Base-by-base conservation (phyloP, 2,329 filamentous ascomycete species). In the Aspergillus eucalypticola region DNA sequence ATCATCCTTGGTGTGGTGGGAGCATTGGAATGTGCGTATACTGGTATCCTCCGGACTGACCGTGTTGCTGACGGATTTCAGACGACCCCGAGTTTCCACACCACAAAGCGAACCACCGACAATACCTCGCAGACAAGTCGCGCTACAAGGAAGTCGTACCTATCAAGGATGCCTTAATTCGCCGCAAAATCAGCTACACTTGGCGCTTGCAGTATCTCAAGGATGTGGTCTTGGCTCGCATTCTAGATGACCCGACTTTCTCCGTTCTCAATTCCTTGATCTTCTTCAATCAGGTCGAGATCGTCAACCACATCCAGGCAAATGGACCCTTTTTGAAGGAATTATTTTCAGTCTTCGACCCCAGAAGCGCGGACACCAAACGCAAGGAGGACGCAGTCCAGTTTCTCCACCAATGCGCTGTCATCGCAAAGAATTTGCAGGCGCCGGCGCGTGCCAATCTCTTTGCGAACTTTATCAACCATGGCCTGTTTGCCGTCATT, bases 231-330 rank as follows among this genome's bases (percentile, higher is more conserved):
- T 84, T 99, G 46, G 95, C 95, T 29, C 88, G 95, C 64, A 98
- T 99, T 64, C 84, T 99, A 62, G 95, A 99, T 77, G 95, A 99
- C 75, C 94, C 94, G 53, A 99, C 95, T 19, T 99, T 98, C 76
- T 96, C 92, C 23, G 93, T 98, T 25, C 87, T 99, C 65, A 99
- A 98, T 78, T 96, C 92, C 54, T 85, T 98, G 68, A 99, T 99
- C 67, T 99, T 97, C 81, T 99, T 96, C 83, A 95, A 98, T 79
- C 95, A 99, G 79, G 93, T 98, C 69, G 95, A 98, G 72, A 97
- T 99, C 72, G 90, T 99, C 53, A 91, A 94, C 71, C 91, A 98
- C 76, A 83, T 99, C n/a, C 93, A 97, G 75, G 84, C 83, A 25
- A 96, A 96, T 69, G 81, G 81, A 0, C 78, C 79, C 1, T 97